Base-by-base conservation (phyloP, 2,329 filamentous ascomycete genomes). In the Simplicillium sp. region DNA sequence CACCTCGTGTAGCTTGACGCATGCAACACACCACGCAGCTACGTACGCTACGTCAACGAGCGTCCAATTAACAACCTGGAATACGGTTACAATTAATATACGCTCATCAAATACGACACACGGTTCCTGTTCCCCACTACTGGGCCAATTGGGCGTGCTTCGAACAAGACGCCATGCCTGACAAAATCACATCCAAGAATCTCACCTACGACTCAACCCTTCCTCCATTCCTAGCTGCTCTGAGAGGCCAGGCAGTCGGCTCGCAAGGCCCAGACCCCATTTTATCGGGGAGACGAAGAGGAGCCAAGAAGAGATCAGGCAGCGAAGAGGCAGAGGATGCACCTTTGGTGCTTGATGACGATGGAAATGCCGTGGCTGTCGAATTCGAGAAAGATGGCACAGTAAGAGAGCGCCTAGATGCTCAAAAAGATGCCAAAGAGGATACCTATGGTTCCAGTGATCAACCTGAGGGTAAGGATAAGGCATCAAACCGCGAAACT, bases 271-370 rank as follows among this genome's bases (percentile, higher is more conserved):
- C 76, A 50, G 71, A 77, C 42, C 69, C 71, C 4, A 62, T 75
- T 34, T 62, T 76, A 31, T 66, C 71, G 2, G 65, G 62, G 6
- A 66, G 65, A 14, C 62, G 72, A 2, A 64, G 74, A n/a, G 64
- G 68, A 37, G 60, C 53, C 43, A 73, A 68, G 62, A 73, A 66
- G 61, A 71, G 70, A 29, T 76, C 74, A 13, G 75, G 66, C 44
- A 79, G 82, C 49, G 80, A 81, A 33, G 79, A 87, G 45, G 83
- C 82, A 11, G 85, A 90, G 50, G 85, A 90, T 57, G 81, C 71
- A 38, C 86, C 86, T 0, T 70, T 87, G 0, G 78, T 87, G 39
- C 77, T 92, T 4, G 76, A 90, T 49, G 84, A 87, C 55, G 69
- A 74, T 4, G 83, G 78, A 38, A 82, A 86, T 41, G 71, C 81